A percentile compares a stretch with the other conserved stretches of the same genome.
phyloP scores from a whole-genome alignment of 1,139 yeast species.

The Saccharomycopsis crataegensis region DNA sequence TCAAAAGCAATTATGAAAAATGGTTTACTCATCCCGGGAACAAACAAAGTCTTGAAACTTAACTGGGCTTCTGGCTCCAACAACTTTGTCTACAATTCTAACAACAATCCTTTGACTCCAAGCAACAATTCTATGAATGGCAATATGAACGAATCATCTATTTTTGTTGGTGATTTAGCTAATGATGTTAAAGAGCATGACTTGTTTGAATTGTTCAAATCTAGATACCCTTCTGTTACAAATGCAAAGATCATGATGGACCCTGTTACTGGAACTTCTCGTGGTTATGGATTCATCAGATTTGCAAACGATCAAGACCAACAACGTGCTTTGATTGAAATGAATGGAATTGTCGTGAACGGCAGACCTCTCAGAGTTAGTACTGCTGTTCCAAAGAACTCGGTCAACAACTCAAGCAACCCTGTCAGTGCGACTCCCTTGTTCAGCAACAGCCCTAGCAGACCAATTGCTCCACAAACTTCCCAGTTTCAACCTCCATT shows the following conservation, averaged over 20 bases:
- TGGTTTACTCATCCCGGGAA: constrained; percentile 60
- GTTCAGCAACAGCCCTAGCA: neutral
- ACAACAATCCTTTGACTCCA: neutral
- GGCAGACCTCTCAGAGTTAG: constrained; percentile 75
- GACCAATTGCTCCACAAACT: constrained; percentile 17
- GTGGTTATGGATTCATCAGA: constrained; percentile 92
- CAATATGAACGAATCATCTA: constrained; percentile 48
- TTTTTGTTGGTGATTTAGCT: constrained; percentile 82
- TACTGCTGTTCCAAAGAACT: constrained; percentile 61
- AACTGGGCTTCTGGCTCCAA: constrained; percentile 80
- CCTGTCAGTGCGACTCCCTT: neutral
- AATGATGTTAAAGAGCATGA: constrained; percentile 70
- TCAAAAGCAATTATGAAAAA: constrained; percentile 64
- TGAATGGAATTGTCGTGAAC: constrained; percentile 74
- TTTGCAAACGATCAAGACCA: constrained; percentile 67
- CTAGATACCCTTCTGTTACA: constrained; percentile 65
- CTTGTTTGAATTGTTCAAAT: constrained; percentile 61
- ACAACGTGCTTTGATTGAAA: constrained; percentile 65
- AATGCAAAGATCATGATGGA: constrained; percentile 87
- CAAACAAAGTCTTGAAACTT: constrained; percentile 56
- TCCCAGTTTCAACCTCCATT: constrained; percentile 34
- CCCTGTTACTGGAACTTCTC: constrained; percentile 62
- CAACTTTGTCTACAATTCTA: neutral
- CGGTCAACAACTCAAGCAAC: constrained; percentile 24
- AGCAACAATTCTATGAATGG: constrained; percentile 19